Percentiles rank a stretch among this genome's conserved stretches.
Evolutionary conservation across 306 rosid species (phyloP).

Genomic region (Adenanthera pavonina): DNA sequence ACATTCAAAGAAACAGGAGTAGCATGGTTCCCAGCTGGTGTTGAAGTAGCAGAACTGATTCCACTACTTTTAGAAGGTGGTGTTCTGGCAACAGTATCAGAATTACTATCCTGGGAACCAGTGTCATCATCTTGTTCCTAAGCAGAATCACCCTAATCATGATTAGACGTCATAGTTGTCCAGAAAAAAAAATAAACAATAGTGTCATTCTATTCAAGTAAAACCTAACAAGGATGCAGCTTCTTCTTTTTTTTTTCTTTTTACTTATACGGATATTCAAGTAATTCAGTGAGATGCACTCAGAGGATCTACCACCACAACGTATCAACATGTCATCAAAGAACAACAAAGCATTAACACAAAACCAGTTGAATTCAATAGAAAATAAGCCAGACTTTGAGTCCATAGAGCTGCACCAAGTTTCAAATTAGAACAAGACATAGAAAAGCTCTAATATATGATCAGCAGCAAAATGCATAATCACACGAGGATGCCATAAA

Average conservation of each 20-base stretch:
- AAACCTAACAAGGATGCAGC: not conserved
- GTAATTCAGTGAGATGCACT: not conserved
- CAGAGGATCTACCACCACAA: not conserved
- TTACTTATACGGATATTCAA: not conserved
- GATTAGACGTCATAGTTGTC: conserved; percentile 44
- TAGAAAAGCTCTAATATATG: not conserved
- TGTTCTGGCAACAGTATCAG: conserved; percentile 60
- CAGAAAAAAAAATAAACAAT: conserved; percentile 28
- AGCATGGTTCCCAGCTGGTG: conserved; percentile 60
- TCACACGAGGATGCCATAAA: not conserved
- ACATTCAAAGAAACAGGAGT: conserved; percentile 58
- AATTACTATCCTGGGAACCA: conserved; percentile 66
- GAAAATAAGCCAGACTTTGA: not conserved
- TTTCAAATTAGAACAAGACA: not conserved
- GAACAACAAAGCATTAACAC: not conserved
- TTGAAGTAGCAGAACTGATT: conserved; percentile 55
- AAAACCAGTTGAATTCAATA: not conserved
- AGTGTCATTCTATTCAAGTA: not conserved
- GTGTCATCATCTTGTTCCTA: conserved; percentile 77
- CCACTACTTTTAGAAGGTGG: conserved; percentile 70
- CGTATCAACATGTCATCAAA: not conserved
- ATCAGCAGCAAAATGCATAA: not conserved
- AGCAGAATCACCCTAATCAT: conserved; percentile 48
- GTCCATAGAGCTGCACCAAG: not conserved
- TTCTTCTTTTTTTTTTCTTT: not conserved